A percentile compares a stretch with the other conserved stretches of the same genome.
These are phyloP conservation scores for Beauveria sp. DNA, from an alignment of 2,329 filamentous ascomycete genomes.

Conservation along the genomic window DNA sequence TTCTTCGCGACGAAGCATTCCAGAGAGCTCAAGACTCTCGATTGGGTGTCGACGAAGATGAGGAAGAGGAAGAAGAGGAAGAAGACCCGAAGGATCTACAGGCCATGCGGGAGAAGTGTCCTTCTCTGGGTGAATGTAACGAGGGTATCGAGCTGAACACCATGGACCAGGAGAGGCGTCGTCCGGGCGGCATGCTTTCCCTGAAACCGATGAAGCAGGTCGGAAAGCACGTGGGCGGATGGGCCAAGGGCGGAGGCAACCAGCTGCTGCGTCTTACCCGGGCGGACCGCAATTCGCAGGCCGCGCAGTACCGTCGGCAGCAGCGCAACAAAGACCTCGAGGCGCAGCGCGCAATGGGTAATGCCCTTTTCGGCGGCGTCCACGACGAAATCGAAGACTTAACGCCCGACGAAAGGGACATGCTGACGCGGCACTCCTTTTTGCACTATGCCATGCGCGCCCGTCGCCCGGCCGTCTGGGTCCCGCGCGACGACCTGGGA, in stretches of 20 bases:
- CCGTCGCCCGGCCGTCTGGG: conserved; percentile 82
- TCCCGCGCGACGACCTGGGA: conserved; percentile 83
- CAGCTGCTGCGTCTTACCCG: conserved; percentile 38
- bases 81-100: conserved; percentile 22
- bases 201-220: conserved; percentile 39
- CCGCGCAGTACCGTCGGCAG: conserved; percentile 39
- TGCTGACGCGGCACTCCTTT: conserved; percentile 79
- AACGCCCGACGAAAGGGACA: conserved; percentile 80
- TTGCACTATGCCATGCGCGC: conserved; percentile 83
- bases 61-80: conserved; percentile 32
- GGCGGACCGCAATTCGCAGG: conserved; percentile 25
- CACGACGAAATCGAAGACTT: conserved; percentile 93
- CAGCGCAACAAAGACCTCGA: conserved; percentile 58
- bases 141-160: conserved; percentile 33
- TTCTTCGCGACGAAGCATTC: conserved; percentile 84
- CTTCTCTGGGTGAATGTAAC: conserved; percentile 25
- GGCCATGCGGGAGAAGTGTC: conserved; percentile 22
- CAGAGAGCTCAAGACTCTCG: conserved; percentile 67
- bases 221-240: conserved; percentile 23
- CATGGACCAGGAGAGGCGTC: conserved; percentile 18
- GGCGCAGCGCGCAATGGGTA: conserved; percentile 64
- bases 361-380: conserved; percentile 77
- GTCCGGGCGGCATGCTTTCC: conserved; percentile 23
- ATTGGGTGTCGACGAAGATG: conserved; percentile 53
- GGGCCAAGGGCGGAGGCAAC: conserved; percentile 38